Conservation (phyloP, 805 yeast genomes). For the Priceomyces medius region DNA sequence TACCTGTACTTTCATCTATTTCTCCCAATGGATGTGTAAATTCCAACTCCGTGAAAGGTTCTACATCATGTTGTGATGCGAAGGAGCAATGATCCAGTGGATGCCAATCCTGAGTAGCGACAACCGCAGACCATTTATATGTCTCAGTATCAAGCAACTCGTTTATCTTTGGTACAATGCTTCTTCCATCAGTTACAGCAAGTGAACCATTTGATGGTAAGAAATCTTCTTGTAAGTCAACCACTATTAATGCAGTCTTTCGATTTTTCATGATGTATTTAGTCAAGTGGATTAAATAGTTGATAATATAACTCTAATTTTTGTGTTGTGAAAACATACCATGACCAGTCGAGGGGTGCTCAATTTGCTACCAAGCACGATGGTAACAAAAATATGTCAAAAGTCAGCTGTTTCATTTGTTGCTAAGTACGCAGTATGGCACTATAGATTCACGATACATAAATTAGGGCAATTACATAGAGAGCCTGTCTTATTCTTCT, state of each 20-base stretch:
- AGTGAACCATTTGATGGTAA: conserved; percentile 75
- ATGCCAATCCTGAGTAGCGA: conserved; percentile 89
- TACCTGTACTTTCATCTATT: conserved; percentile 22
- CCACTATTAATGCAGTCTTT: conserved; percentile 58
- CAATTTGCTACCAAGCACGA: no score
- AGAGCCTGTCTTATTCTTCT: no score
- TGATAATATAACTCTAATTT: neutral
- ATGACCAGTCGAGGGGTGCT: no score
- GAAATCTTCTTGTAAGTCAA: conserved; percentile 87
- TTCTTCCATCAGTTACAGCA: conserved; percentile 67
- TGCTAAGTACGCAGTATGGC: no score
- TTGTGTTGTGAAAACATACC: no score
- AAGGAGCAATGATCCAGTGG: conserved; percentile 77
- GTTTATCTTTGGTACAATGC: conserved; percentile 52
- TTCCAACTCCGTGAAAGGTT: conserved; percentile 51
- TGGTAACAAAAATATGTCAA: no score
- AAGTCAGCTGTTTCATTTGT: no score
- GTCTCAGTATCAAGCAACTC: conserved; percentile 40
- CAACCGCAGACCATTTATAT: conserved; percentile 59
- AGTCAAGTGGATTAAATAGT: neutral
- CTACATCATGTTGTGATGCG: conserved; percentile 60
- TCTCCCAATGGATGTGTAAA: conserved; percentile 51
- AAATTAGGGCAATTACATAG: no score
- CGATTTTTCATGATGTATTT: neutral
- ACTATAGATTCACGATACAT: neutral